phyloP scores from a whole-genome alignment of 2,329 filamentous ascomycete species.

The Boeremia lycopersici region DNA sequence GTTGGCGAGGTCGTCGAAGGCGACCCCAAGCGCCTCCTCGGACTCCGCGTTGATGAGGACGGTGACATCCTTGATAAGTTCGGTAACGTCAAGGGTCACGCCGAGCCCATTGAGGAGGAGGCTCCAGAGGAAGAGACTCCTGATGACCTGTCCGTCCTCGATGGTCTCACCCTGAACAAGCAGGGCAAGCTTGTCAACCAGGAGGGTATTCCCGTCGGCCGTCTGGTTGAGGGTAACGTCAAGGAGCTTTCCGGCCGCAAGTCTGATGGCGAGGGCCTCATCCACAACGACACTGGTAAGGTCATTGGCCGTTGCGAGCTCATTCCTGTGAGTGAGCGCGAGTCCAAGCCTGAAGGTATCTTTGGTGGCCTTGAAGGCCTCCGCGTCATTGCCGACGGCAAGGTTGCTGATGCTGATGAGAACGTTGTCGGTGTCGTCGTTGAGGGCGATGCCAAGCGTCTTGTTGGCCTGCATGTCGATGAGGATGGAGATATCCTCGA shows the following conservation, averaged over 20 bases:
- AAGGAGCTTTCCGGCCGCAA: conserved; percentile 70
- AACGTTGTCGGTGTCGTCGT: conserved; percentile 60
- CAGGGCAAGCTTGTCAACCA: conserved; percentile 57
- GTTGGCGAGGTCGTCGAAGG: conserved; percentile 63
- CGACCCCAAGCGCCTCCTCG: conserved; percentile 64
- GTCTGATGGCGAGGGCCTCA: conserved; percentile 73
- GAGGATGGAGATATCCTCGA: conserved; percentile 68
- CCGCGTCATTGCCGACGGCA: conserved; percentile 55
- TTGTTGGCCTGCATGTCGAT: conserved; percentile 64
- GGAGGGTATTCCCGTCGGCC: conserved; percentile 60
- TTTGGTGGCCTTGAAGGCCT: conserved; percentile 58
- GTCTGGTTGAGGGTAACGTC: conserved; percentile 70
- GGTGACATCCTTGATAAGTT: conserved; percentile 67
- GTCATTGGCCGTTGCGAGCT: conserved; percentile 71
- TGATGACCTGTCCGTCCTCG: conserved; percentile 53
- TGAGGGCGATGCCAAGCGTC: conserved; percentile 64
- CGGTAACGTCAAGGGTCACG: conserved; percentile 66
- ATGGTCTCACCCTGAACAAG: conserved; percentile 57
- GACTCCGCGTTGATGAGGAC: conserved; percentile 65
- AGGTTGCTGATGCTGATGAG: conserved; percentile 57
- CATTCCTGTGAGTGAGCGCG: conserved; percentile 68
- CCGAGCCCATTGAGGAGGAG: conserved; percentile 59
- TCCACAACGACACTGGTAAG: conserved; percentile 74
- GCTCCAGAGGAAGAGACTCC: conserved; percentile 48
- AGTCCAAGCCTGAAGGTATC: conserved; percentile 56